Conservation (phyloP, 2,329 filamentous ascomycete species). For the Fusarium tupiense region DNA sequence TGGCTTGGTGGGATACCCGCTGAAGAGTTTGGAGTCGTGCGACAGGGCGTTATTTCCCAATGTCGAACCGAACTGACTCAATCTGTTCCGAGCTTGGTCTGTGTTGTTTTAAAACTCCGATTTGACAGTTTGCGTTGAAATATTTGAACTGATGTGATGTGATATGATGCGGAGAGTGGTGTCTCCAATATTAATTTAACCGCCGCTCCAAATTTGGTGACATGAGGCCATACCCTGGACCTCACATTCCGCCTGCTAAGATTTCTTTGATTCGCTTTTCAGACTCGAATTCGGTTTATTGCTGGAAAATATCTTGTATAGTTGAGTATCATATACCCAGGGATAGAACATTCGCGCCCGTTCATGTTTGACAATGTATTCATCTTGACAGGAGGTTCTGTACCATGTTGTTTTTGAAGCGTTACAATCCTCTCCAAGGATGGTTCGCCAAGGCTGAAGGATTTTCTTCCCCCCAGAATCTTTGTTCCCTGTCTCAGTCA, state of each 20-base stretch:
- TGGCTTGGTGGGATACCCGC: constrained; percentile 1
- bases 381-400: not conserved
- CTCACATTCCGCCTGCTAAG: not conserved
- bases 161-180: not conserved
- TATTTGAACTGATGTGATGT: too few species aligned
- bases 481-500: not conserved
- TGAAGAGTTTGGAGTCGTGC: constrained; percentile 3
- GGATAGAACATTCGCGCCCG: not conserved
- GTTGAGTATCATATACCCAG: too few species aligned
- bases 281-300: not conserved
- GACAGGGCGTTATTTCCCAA: not conserved
- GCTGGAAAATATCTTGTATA: fast-evolving
- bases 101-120: not conserved
- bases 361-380: not conserved
- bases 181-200: not conserved
- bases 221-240: not conserved
- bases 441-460: not conserved
- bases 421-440: too few species aligned
- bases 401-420: not conserved
- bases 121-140: not conserved
- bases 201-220: not conserved
- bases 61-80: not conserved
- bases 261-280: not conserved
- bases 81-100: not conserved
- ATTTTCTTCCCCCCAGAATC: not conserved